phyloP scores from a whole-genome alignment of 176 grass and related monocot species.

The Paspalum vaginatum region DNA sequence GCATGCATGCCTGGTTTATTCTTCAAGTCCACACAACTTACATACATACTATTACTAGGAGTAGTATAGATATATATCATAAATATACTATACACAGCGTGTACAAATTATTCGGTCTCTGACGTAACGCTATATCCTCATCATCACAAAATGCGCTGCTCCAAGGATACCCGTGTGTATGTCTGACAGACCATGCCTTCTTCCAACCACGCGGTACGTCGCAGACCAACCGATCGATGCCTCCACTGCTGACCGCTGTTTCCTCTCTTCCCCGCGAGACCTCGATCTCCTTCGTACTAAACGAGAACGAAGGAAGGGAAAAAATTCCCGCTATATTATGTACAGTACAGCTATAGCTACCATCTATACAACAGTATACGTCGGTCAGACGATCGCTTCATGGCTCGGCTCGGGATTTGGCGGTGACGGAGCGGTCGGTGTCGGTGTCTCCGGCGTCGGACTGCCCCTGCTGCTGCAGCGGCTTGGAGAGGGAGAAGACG shows the following conservation, averaged over 20 bases:
- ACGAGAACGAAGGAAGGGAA: background rate
- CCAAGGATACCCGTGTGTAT: slow-evolving; percentile 34
- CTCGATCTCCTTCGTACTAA: too few species aligned
- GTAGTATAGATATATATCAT: too few species aligned
- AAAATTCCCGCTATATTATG: slow-evolving; percentile 32
- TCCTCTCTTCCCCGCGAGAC: too few species aligned
- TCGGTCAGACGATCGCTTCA: slow-evolving; percentile 1
- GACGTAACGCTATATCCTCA: slow-evolving; percentile 25
- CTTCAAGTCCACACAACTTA: too few species aligned
- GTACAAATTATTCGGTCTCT: too few species aligned
- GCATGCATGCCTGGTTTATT: too few species aligned
- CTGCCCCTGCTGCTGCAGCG: slow-evolving; percentile 27
- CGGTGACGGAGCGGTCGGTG: slow-evolving; percentile 3
- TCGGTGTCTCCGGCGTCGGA: slow-evolving; percentile 13
- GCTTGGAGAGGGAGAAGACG: slow-evolving; percentile 48
- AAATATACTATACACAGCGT: too few species aligned
- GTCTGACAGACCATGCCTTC: background rate
- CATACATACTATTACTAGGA: too few species aligned
- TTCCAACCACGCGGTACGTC: background rate
- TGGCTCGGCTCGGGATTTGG: slow-evolving; percentile 21
- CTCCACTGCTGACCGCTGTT: too few species aligned
- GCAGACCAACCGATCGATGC: too few species aligned
- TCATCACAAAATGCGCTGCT: slow-evolving; percentile 44
- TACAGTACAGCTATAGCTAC: background rate
- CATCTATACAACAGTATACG: background rate